Conservation (phyloP, 2,329 filamentous ascomycete genomes). For the Phyllosticta capitalensis region DNA sequence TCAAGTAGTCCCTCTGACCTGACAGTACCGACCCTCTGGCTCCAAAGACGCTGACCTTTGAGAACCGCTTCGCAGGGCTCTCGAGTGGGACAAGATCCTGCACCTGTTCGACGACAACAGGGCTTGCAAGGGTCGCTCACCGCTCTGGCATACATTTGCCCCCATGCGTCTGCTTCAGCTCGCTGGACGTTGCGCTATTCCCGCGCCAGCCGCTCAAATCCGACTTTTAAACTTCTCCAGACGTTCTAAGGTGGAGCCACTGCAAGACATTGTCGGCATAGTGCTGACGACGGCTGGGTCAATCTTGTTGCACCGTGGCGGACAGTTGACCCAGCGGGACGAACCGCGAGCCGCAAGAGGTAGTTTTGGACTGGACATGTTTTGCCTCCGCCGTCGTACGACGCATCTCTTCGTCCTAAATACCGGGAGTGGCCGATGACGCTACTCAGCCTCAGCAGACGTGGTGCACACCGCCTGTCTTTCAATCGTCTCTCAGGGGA, state of each 20-base stretch:
- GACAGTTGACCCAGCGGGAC: not conserved
- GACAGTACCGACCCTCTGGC: not conserved
- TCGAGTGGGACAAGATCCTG: not conserved
- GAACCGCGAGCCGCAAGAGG: not conserved
- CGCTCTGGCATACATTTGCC: not conserved
- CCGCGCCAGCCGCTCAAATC: not conserved
- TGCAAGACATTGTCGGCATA: not conserved
- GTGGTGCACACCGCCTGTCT: not conserved
- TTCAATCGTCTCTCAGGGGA: not conserved
- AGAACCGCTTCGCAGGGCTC: not conserved
- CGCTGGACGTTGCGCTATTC: not conserved
- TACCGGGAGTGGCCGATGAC: not conserved
- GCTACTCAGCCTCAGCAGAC: not conserved
- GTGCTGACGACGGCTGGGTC: not conserved
- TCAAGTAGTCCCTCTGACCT: not conserved
- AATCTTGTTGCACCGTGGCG: not conserved
- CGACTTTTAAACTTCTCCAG: not conserved
- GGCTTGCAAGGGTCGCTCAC: not conserved
- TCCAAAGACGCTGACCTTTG: not conserved
- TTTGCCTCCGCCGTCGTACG: not conserved
- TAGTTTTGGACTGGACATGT: not conserved
- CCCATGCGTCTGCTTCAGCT: not conserved
- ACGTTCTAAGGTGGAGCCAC: not conserved
- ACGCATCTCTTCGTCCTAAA: not conserved
- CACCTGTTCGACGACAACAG: not conserved